phyloP scores from a whole-genome alignment of 768 basidiomycete species.

The Phanerochaete carnosa region DNA sequence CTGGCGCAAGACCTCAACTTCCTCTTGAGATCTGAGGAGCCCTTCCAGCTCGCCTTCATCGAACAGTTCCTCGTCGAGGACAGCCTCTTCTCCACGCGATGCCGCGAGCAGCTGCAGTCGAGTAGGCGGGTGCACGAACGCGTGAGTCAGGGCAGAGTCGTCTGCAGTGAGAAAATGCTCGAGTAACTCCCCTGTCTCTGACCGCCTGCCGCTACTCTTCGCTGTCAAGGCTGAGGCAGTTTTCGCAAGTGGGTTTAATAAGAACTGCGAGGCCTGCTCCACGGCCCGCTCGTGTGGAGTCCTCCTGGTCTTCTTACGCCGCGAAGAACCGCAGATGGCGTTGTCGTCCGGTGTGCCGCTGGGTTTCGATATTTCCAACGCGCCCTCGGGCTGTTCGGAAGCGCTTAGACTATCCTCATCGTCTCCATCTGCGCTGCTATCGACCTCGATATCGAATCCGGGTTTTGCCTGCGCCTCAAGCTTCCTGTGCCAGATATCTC shows the following conservation, averaged over 20 bases:
- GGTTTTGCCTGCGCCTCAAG: conserved; percentile 33
- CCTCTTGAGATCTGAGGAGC: conserved; percentile 49
- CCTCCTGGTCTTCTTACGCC: conserved; percentile 31
- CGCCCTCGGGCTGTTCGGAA: conserved; percentile 1
- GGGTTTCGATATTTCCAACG: neutral
- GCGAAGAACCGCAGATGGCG: neutral
- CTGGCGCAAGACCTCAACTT: conserved; percentile 41
- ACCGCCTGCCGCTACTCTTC: neutral
- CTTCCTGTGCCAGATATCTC: conserved; percentile 52
- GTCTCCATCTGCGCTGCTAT: conserved; percentile 27
- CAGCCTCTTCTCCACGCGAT: conserved; percentile 49
- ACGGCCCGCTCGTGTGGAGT: conserved; percentile 29
- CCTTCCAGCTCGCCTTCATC: conserved; percentile 64
- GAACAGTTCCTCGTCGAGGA: conserved; percentile 73
- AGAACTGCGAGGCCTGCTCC: conserved; percentile 48
- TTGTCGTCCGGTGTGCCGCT: neutral
- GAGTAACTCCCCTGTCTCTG: conserved; percentile 31
- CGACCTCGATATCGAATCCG: conserved; percentile 35
- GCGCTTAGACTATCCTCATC: conserved; percentile 11
- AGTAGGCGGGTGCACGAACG: conserved; percentile 40
- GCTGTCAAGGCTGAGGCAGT: neutral
- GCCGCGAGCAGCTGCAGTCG: conserved; percentile 63
- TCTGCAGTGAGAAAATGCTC: conserved; percentile 54
- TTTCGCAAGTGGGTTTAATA: conserved; percentile 52
- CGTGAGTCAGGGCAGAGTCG: conserved; percentile 24